Base-by-base conservation (phyloP, 805 yeast species). In the Pichia gijzeniarum region DNA sequence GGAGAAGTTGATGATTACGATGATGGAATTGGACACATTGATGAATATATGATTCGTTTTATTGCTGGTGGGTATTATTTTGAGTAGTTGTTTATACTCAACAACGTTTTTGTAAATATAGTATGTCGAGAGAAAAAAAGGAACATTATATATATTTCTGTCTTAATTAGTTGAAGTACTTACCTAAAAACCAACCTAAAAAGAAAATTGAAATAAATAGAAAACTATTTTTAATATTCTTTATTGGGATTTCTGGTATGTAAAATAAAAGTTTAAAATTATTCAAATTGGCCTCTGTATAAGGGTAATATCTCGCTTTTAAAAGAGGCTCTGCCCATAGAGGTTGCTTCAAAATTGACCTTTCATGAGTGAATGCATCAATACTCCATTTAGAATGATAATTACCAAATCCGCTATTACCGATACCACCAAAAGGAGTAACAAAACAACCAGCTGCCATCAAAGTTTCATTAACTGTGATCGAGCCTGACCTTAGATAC, bases 11-110 rank as follows among this genome's bases (percentile, higher is more conserved):
- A 64, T 3, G 82, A 77, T 31, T 77, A 67, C 41, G 82, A 74
- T 4, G 87, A 79, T 38, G 85, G 77, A 19, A 73, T 81, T 41
- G 85, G 85, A 4, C 96, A 89, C 62, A 78, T 91, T 43, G 99
- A 93, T 61, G 98, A 93, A 71, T 95, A 90, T 68, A 93, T 93
- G 99, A 79, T 93, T 51, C 72, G 90, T 48, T 86, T 77, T 60
- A 86, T 93, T 48, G 95, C 95, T 49, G 82, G 80, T 43, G 97
- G 96, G 0, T 76, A 70, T 59, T 85, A 80, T 59, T 75, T 67
- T 54, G 76, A 71, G 35, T 45, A 20, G 37, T 42, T n/a, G 7
- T 33, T 10, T 13, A 31, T 21, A n/a, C 10, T 25, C 28, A 25
- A 13, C n/a, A 40, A 22, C 16, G 27, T 14, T 5, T 18, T 16